Evolutionary conservation across 1,284 basidiomycete genomes (phyloP).

Genomic region (Ustilago nuda): DNA sequence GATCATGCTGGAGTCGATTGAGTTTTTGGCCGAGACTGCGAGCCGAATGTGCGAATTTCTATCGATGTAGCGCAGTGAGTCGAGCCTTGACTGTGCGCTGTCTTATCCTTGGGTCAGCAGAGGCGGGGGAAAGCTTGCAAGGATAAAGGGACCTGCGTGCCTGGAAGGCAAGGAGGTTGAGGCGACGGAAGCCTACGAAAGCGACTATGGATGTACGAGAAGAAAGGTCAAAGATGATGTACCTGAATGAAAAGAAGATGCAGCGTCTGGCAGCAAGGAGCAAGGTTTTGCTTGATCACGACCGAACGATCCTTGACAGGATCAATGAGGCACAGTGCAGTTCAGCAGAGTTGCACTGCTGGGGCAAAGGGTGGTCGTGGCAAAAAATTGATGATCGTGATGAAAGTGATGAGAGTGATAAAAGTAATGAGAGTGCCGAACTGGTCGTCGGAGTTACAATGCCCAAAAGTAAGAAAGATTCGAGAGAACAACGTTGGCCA

Average conservation of each 20-base stretch:
- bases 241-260: not conserved
- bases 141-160: not conserved
- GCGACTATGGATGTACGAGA: not conserved
- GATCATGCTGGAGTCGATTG: slow-evolving; percentile 14
- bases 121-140: not conserved
- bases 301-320: slow-evolving; percentile 1
- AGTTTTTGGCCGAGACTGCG: not conserved
- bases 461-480: not conserved
- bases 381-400: not conserved
- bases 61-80: not conserved
- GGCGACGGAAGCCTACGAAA: not conserved
- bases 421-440: slow-evolving; percentile 6
- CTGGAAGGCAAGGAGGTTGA: not conserved
- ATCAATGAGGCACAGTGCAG: not conserved
- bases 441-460: slow-evolving; percentile 32
- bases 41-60: not conserved
- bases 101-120: not conserved
- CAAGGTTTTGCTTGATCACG: slow-evolving; percentile 4
- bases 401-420: slow-evolving; percentile 4
- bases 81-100: not conserved
- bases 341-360: too few relatives aligned
- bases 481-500: slow-evolving; percentile 2
- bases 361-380: not conserved
- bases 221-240: not conserved
- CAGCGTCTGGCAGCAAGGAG: not conserved